phyloP scores from a whole-genome alignment of 169 alveolate genomes.

The Plasmodium berghei region DNA sequence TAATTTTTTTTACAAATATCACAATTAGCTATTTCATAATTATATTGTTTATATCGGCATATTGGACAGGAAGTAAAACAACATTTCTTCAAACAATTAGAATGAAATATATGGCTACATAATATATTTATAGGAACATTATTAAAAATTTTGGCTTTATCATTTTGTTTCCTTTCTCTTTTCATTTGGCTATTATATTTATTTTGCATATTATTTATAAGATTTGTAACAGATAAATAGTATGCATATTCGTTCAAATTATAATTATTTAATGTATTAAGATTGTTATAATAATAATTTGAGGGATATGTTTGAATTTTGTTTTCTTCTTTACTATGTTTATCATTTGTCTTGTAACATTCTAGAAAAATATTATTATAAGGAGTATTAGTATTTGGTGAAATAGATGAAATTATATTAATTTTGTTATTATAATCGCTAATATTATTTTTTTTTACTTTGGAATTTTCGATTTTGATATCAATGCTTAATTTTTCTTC shows the following conservation, averaged over 20 bases:
- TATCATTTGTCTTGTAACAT: not conserved
- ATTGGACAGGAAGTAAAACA: constrained; percentile 68
- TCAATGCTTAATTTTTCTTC: not conserved
- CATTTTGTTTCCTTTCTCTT: constrained; percentile 16
- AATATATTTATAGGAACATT: constrained; percentile 52
- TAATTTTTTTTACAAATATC: constrained; percentile 51
- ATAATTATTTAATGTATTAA: constrained; percentile 8
- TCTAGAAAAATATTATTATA: not conserved
- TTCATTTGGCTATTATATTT: constrained; percentile 27
- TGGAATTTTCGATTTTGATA: not conserved
- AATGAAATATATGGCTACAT: constrained; percentile 68
- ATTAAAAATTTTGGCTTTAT: constrained; percentile 21
- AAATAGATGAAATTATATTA: too few species aligned
- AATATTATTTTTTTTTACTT: too few species aligned
- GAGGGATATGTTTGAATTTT: not conserved
- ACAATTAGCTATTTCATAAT: constrained; percentile 70
- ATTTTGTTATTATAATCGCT: too few species aligned
- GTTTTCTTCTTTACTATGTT: not conserved
- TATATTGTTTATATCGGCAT: constrained; percentile 65
- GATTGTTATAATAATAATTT: too few species aligned
- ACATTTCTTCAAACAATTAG: constrained; percentile 58
- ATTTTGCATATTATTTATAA: constrained; percentile 23
- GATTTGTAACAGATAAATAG: constrained; percentile 4
- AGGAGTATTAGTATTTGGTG: not conserved
- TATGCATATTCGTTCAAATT: not conserved